Evolutionary conservation across 805 yeast species (phyloP), one percentile per base, ranked within the genome.

Genomic region (Kuraishia floccosa): DNA sequence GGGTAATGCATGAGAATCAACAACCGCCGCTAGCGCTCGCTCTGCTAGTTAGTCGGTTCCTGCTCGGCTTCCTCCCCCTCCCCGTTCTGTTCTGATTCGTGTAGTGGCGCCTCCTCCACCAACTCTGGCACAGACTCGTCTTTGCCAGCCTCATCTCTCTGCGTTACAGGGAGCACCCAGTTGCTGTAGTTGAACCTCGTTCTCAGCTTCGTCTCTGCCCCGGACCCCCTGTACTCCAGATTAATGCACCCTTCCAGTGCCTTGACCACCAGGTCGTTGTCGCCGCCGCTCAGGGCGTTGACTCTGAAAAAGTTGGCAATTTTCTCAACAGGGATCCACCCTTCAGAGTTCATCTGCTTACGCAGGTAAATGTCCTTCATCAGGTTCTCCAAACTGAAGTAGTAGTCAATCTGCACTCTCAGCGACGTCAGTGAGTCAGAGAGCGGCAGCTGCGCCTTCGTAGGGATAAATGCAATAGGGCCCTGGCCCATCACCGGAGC

Each of bases 351-450:
- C 93, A 89, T 82, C 46, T 81, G 82, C 40, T 73, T 69, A 55
- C 95, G 74, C 56, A 91, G 65, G 50, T 59, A 89, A 31, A 77
- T 60, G 58, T 91, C 98, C 57, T 85, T 82, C 43, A 79, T 63
- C 56, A 91, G 65, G 56, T 91, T 91, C 44, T 85, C 94, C 30
- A 76, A 64, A 19, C 93, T 78, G 59, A 91, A 82, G 56, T 91
- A 91, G 63, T 91, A 91, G 50, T 84, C 91, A 31, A 89, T 62
- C 63, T 87, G 97, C 53, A 51, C 53, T 6, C 68, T 46, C 24
- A 51, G 38, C 14, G 44, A 40, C 10, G 35, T 34, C 5, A 39
- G 35, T 36, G 47, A 42, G 17, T 35, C 39, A 29, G 30, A 9
- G 22, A 22, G 29, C 31, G 38, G 33, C 17, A 44, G 39, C 27